Conservation (phyloP, 192 early-diverging fungal species). For the Tieghemiomyces parasiticus region DNA sequence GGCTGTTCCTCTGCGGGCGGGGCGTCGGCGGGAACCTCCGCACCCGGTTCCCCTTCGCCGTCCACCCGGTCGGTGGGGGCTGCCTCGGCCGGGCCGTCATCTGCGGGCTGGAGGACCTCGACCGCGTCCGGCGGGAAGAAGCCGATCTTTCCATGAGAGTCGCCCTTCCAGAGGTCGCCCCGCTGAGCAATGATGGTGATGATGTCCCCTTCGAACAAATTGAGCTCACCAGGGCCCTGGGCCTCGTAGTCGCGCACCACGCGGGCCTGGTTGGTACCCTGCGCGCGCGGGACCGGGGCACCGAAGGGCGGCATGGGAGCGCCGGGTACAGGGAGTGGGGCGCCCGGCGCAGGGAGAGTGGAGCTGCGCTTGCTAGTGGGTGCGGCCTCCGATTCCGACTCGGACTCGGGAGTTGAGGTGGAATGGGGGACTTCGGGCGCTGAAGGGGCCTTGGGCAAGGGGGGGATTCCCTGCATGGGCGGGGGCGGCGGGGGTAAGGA, state of each 20-base stretch:
- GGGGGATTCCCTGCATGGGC: too few relatives aligned
- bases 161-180: slow-evolving; percentile 50
- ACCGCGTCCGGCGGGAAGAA: slow-evolving; percentile 50
- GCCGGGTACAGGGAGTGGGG: background rate
- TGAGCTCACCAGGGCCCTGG: slow-evolving; percentile 43
- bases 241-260: slow-evolving; percentile 61
- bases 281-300: background rate
- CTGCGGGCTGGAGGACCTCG: too few relatives aligned
- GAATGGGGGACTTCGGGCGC: too few relatives aligned
- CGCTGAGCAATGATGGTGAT: slow-evolving; percentile 50
- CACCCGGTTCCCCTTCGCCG: background rate
- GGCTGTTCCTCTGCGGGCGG: too few relatives aligned
- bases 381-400: background rate
- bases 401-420: background rate
- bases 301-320: background rate
- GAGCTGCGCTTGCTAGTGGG: too few relatives aligned
- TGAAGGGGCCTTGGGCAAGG: background rate
- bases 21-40: background rate
- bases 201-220: slow-evolving; percentile 44
- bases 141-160: slow-evolving; percentile 62
- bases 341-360: too few relatives aligned
- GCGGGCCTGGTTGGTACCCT: slow-evolving; percentile 25
- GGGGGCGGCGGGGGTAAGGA: too few relatives aligned
- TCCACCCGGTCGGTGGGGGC: background rate
- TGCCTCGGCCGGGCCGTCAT: background rate